Percentiles rank a stretch among this genome's conserved stretches.
phyloP scores from a whole-genome alignment of 176 grass and related monocot species.

The Oryza meridionalis region DNA sequence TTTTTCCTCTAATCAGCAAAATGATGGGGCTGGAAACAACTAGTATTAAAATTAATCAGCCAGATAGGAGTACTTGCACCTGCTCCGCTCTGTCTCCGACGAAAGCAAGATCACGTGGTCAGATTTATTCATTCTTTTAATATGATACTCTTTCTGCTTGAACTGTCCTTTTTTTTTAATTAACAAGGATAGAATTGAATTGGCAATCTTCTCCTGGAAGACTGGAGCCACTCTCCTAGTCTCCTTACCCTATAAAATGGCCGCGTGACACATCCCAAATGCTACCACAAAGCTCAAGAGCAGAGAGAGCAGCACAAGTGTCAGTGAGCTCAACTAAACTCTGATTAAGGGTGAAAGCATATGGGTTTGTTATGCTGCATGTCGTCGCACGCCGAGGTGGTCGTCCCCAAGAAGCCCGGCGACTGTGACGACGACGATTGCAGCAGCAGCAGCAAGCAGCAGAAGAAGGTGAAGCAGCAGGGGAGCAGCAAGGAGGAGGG shows the following conservation, averaged over 20 bases:
- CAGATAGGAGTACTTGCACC: background rate
- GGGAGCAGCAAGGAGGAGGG: background rate
- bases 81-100: background rate
- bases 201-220: slow-evolving; percentile 32
- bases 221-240: background rate
- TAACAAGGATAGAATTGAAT: background rate
- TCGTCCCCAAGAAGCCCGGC: slow-evolving; percentile 31
- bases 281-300: background rate
- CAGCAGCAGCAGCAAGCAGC: background rate
- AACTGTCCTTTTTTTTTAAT: too few species aligned
- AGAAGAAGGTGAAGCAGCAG: background rate
- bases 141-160: too few species aligned
- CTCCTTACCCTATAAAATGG: slow-evolving; percentile 19
- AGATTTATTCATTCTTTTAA: background rate
- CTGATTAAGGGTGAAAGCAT: background rate
- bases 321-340: background rate
- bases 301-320: background rate
- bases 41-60: background rate
- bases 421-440: background rate
- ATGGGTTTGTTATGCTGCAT: slow-evolving; percentile 42
- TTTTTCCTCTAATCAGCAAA: too few species aligned
- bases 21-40: too few species aligned
- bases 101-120: background rate
- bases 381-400: slow-evolving; percentile 36
- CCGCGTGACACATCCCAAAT: background rate